Evolutionary conservation across 805 yeast genomes (phyloP).

Genomic region (Sporopachydermia quercuum): DNA sequence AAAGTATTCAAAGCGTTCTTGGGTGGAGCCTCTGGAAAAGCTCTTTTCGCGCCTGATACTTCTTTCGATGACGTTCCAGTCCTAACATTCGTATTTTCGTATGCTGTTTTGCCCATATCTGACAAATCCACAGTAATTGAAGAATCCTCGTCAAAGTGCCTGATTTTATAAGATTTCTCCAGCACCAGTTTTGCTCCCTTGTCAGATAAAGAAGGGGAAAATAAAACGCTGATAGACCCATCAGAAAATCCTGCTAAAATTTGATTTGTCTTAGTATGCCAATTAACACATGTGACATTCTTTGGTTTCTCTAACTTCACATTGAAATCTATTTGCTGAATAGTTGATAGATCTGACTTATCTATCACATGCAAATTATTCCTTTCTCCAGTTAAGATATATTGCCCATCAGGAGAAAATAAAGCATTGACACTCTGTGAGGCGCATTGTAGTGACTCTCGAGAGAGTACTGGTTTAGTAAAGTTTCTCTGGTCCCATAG

Average conservation of each 20-base stretch:
- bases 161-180: slow-evolving; percentile 12
- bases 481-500: slow-evolving; percentile 17
- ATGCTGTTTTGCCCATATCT: slow-evolving; percentile 12
- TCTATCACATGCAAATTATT: slow-evolving; percentile 14
- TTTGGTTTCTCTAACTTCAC: background rate
- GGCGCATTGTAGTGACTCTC: slow-evolving; percentile 7
- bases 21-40: slow-evolving; percentile 9
- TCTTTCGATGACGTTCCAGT: slow-evolving; percentile 3
- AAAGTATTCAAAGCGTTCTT: slow-evolving; percentile 3
- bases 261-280: slow-evolving; percentile 18
- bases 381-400: slow-evolving; percentile 14
- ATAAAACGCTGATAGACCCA: slow-evolving; percentile 15
- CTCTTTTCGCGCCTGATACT: slow-evolving; percentile 6
- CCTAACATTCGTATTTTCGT: slow-evolving; percentile 5
- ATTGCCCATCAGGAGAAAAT: slow-evolving; percentile 14
- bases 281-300: slow-evolving; percentile 9
- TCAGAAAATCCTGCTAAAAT: slow-evolving; percentile 15
- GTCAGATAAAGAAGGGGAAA: slow-evolving; percentile 14
- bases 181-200: slow-evolving; percentile 16
- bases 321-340: slow-evolving; percentile 8
- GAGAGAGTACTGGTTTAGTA: slow-evolving; percentile 10
- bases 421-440: slow-evolving; percentile 10
- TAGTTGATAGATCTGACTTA: slow-evolving; percentile 14
- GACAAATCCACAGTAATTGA: slow-evolving; percentile 14
- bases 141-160: slow-evolving; percentile 19